Evolutionary conservation across 2,329 filamentous ascomycete species (phyloP), one percentile per base, ranked within the genome.

Genomic region (Exophiala mesophila): DNA sequence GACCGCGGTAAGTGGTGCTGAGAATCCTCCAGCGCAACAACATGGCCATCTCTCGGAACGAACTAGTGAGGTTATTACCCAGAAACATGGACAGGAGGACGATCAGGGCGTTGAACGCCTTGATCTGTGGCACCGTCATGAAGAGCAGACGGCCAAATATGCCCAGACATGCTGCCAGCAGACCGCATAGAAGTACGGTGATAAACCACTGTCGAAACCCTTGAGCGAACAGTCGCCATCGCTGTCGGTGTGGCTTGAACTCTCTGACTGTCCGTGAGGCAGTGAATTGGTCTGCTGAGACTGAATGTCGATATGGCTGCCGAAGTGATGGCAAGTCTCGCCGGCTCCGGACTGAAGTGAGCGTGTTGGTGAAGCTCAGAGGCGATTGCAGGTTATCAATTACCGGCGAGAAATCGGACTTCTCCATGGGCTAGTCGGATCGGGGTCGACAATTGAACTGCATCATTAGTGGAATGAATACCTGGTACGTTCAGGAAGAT

Each of bases 31-130:
- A 56, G 17, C 54, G 41, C 34, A 55, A 17, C 44, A 56, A 48
- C 3, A 41, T 33, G 4, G 52, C 52, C 32, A 54, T 55, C 28
- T 49, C 45, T 39, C 44, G 38, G 21, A 56, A 37, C 2, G 50
- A 49, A 29, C 45, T 45, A 3, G 43, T 36, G 12, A 56, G 42
- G 26, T 52, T 51, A 19, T 48, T 44, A 19, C 52, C 53, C 15
- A 55, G 44, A 13, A 46, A 47, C 12, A 56, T 28, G 3, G 52
- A 55, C 3, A 54, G 38, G 12, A 50, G 24, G 28, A 49, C 49
- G 15, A 54, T 56, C 7, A 54, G 21, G 6, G 54, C 52, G 28
- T 56, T 56, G 48, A 56, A 56, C 3, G 47, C 44, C 18, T 54
- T 52, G 34, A 52, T 45, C 26, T 53, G 45, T 16, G 34, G 23